Evolutionary conservation across 257 asterid species (phyloP).

Genomic region (Marsdenia floribunda): DNA sequence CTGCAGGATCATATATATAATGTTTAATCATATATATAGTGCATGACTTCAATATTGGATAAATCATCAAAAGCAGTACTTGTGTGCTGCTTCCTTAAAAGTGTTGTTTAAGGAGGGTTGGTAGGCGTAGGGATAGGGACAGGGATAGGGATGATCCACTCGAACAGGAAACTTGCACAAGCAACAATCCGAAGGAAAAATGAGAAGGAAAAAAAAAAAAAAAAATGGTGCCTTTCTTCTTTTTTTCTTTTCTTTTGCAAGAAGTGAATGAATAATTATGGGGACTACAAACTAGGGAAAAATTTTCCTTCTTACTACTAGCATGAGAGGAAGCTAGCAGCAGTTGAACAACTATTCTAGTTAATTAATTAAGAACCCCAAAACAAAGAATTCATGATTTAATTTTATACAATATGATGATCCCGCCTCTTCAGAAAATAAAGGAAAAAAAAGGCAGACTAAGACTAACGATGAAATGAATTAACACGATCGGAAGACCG

Average conservation of each 20-base stretch:
- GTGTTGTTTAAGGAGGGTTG: slow-evolving; percentile 5
- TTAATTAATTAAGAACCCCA: not conserved
- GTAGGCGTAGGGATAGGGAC: slow-evolving; percentile 12
- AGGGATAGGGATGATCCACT: slow-evolving; percentile 13
- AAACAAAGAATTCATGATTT: slow-evolving; percentile 28
- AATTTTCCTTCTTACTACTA: not conserved
- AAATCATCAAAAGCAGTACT: not conserved
- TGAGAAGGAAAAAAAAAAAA: not conserved
- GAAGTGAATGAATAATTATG: slow-evolving; percentile 23
- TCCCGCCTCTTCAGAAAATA: slow-evolving; percentile 12
- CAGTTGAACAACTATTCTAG: slow-evolving; percentile 4
- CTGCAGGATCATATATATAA: not conserved
- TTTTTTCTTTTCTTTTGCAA: slow-evolving; percentile 13
- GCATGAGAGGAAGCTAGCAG: not conserved
- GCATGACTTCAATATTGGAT: not conserved
- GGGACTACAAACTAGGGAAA: slow-evolving; percentile 14
- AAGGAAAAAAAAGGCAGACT: not conserved
- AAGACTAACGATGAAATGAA: not conserved
- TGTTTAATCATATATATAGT: not conserved
- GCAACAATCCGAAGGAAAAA: slow-evolving; percentile 8
- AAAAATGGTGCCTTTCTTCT: not conserved
- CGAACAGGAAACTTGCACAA: slow-evolving; percentile 13
- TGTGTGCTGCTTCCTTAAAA: slow-evolving; percentile 11
- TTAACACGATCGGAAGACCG: not conserved
- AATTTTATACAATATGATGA: slow-evolving; percentile 23